A percentile compares a stretch with the other conserved stretches of the same genome.
Conservation (phyloP, 257 asterid genomes). For the Gardenia jasminoides region DNA sequence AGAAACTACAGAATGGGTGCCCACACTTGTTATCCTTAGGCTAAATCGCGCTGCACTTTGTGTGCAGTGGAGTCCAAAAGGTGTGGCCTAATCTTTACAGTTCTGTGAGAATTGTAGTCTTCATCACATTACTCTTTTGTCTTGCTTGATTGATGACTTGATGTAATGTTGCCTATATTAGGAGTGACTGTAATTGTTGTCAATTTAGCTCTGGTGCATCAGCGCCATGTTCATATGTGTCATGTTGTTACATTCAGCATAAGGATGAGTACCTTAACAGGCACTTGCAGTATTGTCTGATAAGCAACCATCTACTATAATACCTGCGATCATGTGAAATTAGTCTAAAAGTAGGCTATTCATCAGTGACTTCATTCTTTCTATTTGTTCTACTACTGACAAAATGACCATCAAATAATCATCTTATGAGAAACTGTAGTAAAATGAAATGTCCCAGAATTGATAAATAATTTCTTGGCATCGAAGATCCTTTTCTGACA, state of each 20-base stretch:
- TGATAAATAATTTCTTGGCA: neutral
- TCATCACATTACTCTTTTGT: neutral
- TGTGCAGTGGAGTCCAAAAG: constrained; percentile 98
- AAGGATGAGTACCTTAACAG: neutral
- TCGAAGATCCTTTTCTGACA: neutral
- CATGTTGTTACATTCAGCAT: neutral
- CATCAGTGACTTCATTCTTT: neutral
- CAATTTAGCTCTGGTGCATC: neutral
- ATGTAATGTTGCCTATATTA: neutral
- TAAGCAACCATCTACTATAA: neutral
- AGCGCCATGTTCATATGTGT: neutral
- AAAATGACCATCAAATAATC: neutral
- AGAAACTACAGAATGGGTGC: constrained; percentile 81
- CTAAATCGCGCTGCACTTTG: constrained; percentile 98
- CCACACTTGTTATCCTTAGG: constrained; percentile 97
- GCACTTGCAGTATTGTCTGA: neutral
- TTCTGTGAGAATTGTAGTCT: neutral
- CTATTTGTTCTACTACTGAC: neutral
- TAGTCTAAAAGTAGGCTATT: neutral
- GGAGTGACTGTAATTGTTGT: neutral
- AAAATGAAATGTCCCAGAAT: neutral
- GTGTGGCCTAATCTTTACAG: constrained; percentile 35
- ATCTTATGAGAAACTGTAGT: neutral
- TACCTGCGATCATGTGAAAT: neutral
- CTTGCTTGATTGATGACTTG: neutral